Evolutionary conservation across 257 asterid species (phyloP).

Genomic region (Verbascum thapsus): DNA sequence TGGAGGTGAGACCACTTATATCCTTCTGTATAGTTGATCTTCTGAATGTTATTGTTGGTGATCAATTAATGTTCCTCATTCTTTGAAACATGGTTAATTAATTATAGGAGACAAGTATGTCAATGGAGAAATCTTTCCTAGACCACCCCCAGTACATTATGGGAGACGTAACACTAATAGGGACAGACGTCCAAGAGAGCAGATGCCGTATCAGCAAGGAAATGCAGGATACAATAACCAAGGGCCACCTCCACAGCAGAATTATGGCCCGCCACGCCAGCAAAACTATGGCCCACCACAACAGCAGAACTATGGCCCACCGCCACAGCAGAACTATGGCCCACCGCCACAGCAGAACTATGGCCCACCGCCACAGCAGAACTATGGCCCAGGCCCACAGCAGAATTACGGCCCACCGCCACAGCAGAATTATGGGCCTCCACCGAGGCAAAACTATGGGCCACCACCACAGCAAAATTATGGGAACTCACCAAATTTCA

Average conservation of each 20-base stretch:
- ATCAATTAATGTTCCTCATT: background rate
- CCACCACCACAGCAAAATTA: constrained; percentile 30
- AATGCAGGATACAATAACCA: constrained; percentile 25
- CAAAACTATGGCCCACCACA: constrained; percentile 26
- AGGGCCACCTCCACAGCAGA: constrained; percentile 38
- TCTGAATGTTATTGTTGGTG: constrained; percentile 16
- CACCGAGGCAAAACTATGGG: constrained; percentile 33
- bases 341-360: constrained; percentile 45
- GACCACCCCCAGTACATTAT: constrained; percentile 82
- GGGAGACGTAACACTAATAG: constrained; percentile 45
- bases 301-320: constrained; percentile 24
- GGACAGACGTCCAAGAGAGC: constrained; percentile 47
- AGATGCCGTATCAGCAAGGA: constrained; percentile 29
- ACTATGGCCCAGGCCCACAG: constrained; percentile 32
- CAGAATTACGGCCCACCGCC: constrained; percentile 33
- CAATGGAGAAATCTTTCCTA: constrained; percentile 79
- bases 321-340: constrained; percentile 35
- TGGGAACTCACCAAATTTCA: too few relatives aligned
- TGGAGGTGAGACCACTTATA: constrained; percentile 66
- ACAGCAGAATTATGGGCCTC: constrained; percentile 30
- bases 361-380: constrained; percentile 41
- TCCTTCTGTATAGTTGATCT: background rate
- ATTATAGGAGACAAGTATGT: constrained; percentile 86
- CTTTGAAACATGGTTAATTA: constrained; percentile 9
- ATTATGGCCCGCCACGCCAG: constrained; percentile 22